These are phyloP conservation scores for Talaromyces sp. DNA, from an alignment of 2,329 filamentous ascomycete genomes.

Conservation along the genomic window DNA sequence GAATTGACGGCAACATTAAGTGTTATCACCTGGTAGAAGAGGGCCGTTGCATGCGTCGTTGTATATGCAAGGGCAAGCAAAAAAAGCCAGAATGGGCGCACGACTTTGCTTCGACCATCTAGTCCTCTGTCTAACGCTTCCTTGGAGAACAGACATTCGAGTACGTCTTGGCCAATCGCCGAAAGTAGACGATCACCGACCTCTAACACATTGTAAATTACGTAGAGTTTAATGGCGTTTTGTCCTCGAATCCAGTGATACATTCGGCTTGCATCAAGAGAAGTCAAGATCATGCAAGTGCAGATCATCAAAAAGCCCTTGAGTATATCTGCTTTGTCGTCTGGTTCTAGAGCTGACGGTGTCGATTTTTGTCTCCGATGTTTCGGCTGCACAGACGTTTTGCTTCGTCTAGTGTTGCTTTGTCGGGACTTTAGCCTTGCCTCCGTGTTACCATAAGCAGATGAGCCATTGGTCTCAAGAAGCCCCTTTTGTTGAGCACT, in stretches of 20 bases:
- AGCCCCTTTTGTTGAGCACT: not conserved
- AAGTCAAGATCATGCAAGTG: conserved; percentile 81
- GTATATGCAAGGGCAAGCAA: conserved; percentile 82
- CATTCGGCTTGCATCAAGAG: conserved; percentile 92
- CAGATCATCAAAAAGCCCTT: conserved; percentile 84
- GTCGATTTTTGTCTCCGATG: conserved; percentile 77
- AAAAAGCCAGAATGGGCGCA: conserved; percentile 89
- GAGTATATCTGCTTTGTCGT: conserved; percentile 91
- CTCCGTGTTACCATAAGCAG: conserved; percentile 25
- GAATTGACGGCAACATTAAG: conserved; percentile 98
- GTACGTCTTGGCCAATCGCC: conserved; percentile 88
- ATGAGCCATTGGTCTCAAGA: not conserved
- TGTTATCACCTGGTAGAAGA: conserved; percentile 97
- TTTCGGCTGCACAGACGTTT: conserved; percentile 35
- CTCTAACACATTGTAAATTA: conserved; percentile 97
- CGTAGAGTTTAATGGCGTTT: conserved; percentile 95
- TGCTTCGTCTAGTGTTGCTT: conserved; percentile 28
- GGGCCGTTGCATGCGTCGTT: conserved; percentile 75
- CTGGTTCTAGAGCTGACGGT: conserved; percentile 77
- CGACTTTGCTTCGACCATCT: conserved; percentile 84
- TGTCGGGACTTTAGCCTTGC: conserved; percentile 18
- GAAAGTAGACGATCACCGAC: conserved; percentile 82
- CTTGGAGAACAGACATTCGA: conserved; percentile 90
- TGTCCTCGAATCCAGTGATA: conserved; percentile 97
- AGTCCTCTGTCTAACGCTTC: conserved; percentile 86